These are phyloP conservation scores for Camelina laxa DNA, from an alignment of 345 rosid genomes.

Conservation along the genomic window DNA sequence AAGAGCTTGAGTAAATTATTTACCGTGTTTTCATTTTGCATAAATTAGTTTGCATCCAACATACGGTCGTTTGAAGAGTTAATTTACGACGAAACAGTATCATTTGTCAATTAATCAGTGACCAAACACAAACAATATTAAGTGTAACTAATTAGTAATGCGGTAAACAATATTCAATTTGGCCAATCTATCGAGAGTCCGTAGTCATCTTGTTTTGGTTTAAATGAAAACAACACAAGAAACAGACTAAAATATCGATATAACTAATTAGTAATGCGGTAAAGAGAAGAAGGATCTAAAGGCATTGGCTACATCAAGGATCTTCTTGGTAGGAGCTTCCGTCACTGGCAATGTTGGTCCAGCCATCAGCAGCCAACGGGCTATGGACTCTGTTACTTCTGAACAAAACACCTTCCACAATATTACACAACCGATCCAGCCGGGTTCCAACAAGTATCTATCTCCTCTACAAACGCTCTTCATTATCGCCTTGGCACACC, in stretches of 20 bases:
- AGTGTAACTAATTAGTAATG: too few species aligned
- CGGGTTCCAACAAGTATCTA: slow-evolving; percentile 51
- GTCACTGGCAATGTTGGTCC: slow-evolving; percentile 16
- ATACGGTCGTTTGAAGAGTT: too few species aligned
- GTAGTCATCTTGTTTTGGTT: background rate
- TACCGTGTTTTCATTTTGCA: too few species aligned
- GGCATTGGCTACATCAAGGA: slow-evolving; percentile 3
- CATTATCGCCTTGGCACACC: slow-evolving; percentile 50
- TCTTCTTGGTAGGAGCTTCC: slow-evolving; percentile 5
- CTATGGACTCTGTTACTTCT: slow-evolving; percentile 32
- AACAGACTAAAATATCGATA: background rate
- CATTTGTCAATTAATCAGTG: too few species aligned
- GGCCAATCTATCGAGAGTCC: background rate
- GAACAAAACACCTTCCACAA: slow-evolving; percentile 37
- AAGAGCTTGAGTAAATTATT: too few species aligned
- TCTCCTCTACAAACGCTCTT: slow-evolving; percentile 58
- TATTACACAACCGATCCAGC: slow-evolving; percentile 45
- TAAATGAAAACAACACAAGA: background rate
- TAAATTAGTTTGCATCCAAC: too few species aligned
- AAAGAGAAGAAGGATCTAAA: background rate
- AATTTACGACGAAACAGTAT: too few species aligned
- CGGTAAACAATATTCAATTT: too few species aligned
- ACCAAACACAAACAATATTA: too few species aligned
- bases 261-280: background rate
- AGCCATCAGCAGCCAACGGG: slow-evolving; percentile 32